A percentile compares a stretch with the other conserved stretches of the same genome.
These are phyloP conservation scores for Tylopilus rubrobrunneus DNA, from an alignment of 768 basidiomycete genomes.

Conservation along the genomic window DNA sequence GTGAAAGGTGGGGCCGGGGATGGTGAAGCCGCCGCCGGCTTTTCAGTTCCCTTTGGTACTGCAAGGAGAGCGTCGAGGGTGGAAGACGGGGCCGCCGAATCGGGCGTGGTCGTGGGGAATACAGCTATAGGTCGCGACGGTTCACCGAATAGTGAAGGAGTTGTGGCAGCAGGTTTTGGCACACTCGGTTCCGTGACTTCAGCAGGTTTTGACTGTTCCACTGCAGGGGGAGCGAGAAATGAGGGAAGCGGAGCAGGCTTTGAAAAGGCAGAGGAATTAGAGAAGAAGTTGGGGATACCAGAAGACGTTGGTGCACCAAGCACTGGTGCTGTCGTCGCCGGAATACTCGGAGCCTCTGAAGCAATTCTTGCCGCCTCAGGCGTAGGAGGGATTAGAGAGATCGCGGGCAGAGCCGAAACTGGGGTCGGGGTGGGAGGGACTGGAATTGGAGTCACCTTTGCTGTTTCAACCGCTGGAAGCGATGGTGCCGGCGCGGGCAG, in stretches of 20 bases:
- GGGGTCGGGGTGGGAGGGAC: conserved; percentile 7
- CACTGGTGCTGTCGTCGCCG: conserved; percentile 7
- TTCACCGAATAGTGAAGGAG: conserved; percentile 11
- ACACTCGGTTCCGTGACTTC: neutral
- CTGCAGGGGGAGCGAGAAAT: conserved; percentile 21
- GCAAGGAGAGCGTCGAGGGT: conserved; percentile 3
- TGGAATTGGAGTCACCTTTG: conserved; percentile 13
- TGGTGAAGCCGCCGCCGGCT: conserved; percentile 5
- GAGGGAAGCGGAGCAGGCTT: conserved; percentile 30
- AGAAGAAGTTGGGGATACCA: conserved; percentile 63
- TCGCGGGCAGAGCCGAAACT: conserved; percentile 15
- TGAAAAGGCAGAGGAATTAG: conserved; percentile 44
- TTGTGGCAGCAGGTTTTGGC: conserved; percentile 7
- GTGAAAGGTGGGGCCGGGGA: conserved; percentile 23
- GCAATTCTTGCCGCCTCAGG: conserved; percentile 21
- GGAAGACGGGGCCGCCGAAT: conserved; percentile 3
- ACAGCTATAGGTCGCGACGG: conserved; percentile 6
- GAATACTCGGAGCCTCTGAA: conserved; percentile 6
- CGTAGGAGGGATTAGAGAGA: conserved; percentile 25
- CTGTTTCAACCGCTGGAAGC: conserved; percentile 12
- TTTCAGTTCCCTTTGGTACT: conserved; percentile 19
- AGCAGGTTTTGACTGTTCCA: conserved; percentile 6
- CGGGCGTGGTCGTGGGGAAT: conserved; percentile 1
- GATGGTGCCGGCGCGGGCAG: conserved; percentile 2
- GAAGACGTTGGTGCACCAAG: conserved; percentile 9